A percentile compares a stretch with the other conserved stretches of the same genome.
Evolutionary conservation across 2,329 filamentous ascomycete genomes (phyloP).

Genomic region (Oidium heveae): DNA sequence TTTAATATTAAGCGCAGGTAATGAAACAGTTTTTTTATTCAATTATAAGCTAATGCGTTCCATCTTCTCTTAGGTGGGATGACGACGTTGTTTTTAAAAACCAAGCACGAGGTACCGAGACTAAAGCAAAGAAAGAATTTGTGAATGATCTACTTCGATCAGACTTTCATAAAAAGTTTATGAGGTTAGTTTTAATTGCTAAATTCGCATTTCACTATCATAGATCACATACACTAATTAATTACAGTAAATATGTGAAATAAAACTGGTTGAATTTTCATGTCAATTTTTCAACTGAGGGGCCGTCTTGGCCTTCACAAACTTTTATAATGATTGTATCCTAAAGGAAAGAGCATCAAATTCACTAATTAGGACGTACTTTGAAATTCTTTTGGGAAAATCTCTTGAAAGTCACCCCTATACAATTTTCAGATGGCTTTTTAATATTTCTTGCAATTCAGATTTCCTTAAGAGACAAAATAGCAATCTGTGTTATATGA

Average conservation of each 20-base stretch:
- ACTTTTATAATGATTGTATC: too few relatives aligned
- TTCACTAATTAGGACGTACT: too few relatives aligned
- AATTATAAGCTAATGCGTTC: too few relatives aligned
- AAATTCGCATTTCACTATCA: neutral
- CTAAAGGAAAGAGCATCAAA: too few relatives aligned
- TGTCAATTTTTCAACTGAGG: too few relatives aligned
- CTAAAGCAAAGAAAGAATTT: conserved; percentile 83
- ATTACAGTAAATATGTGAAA: conserved; percentile 15
- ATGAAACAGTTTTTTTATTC: conserved; percentile 2
- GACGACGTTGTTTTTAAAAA: conserved; percentile 99
- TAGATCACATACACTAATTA: conserved; percentile 4
- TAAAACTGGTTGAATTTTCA: conserved; percentile 3
- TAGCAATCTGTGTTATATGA: too few relatives aligned
- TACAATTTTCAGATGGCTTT: too few relatives aligned
- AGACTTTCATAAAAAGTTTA: conserved; percentile 95
- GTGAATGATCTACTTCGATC: conserved; percentile 86
- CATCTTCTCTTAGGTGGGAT: conserved; percentile 42
- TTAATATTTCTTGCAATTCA: too few relatives aligned
- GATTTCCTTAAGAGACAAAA: too few relatives aligned
- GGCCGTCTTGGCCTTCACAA: too few relatives aligned
- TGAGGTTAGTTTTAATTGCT: conserved; percentile 23
- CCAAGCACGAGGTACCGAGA: conserved; percentile 82
- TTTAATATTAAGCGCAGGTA: conserved; percentile 62
- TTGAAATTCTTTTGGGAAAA: too few relatives aligned
- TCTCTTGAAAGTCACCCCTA: too few relatives aligned